Conservation (phyloP, 2,329 filamentous ascomycete species). For the Nemania bipapillata region DNA sequence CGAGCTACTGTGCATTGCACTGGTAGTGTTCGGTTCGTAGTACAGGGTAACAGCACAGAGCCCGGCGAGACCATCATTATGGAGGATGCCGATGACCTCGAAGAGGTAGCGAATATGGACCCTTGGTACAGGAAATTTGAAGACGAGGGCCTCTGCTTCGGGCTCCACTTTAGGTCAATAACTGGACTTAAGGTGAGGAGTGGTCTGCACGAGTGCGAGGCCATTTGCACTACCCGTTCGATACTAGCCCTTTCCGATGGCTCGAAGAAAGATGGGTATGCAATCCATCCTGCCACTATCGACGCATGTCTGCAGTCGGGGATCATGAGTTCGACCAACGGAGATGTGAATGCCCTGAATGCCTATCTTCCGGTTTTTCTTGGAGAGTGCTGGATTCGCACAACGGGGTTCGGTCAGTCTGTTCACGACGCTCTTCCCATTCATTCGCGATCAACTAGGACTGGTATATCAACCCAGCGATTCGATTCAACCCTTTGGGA, state of each 20-base stretch:
- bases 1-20: constrained; percentile 35
- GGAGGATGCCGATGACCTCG: too few species aligned
- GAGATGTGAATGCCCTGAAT: background rate
- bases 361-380: constrained; percentile 22
- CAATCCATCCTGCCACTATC: constrained; percentile 26
- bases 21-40: constrained; percentile 36
- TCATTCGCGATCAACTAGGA: background rate
- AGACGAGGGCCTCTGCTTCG: constrained; percentile 29
- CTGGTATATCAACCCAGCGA: background rate
- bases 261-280: too few species aligned
- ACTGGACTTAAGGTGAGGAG: constrained; percentile 18
- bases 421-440: background rate
- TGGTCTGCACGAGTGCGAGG: background rate
- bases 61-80: too few species aligned
- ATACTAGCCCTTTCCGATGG: too few species aligned
- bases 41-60: too few species aligned
- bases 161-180: constrained; percentile 24
- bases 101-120: too few species aligned
- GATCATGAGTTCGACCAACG: constrained; percentile 6
- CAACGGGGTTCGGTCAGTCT: background rate
- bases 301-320: constrained; percentile 25
- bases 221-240: background rate
- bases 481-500: background rate
- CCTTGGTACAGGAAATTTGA: constrained; percentile 36
- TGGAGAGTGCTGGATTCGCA: background rate